Evolutionary conservation across 129 eudicot genomes (phyloP).

Genomic region (Artemisia argyi): DNA sequence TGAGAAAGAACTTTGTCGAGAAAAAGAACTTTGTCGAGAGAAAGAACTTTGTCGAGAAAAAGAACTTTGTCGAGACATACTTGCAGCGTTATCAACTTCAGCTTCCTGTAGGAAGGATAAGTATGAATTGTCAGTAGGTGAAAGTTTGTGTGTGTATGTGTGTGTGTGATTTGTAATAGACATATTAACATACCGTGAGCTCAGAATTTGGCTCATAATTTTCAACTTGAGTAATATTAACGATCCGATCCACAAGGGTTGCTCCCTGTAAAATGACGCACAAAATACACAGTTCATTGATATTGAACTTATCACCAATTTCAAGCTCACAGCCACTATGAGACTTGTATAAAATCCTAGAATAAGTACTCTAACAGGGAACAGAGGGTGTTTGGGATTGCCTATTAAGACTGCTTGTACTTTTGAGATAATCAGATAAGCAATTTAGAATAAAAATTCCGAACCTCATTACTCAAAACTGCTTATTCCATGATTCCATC

Average conservation of each 20-base stretch:
- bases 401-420: too few species aligned
- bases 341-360: too few species aligned
- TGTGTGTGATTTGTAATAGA: neutral
- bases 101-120: conserved; percentile 50
- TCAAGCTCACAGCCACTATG: conserved; percentile 1
- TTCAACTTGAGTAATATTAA: conserved; percentile 64
- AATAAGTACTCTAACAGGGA: too few species aligned
- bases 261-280: conserved; percentile 74
- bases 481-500: too few species aligned
- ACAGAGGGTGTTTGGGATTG: too few species aligned
- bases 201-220: conserved; percentile 65
- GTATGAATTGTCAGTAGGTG: neutral
- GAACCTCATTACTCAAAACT: too few species aligned
- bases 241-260: conserved; percentile 89
- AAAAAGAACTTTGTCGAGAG: conserved; percentile 28
- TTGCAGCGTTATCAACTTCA: conserved; percentile 52
- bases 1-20: conserved; percentile 20
- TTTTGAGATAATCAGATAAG: too few species aligned
- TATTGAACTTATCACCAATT: neutral
- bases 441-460: too few species aligned
- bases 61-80: conserved; percentile 41
- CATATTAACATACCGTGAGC: conserved; percentile 42
- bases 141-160: neutral
- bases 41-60: conserved; percentile 33
- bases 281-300: neutral